Conservation (phyloP, 2,329 filamentous ascomycete genomes). For the Rhinocladiella similis region DNA sequence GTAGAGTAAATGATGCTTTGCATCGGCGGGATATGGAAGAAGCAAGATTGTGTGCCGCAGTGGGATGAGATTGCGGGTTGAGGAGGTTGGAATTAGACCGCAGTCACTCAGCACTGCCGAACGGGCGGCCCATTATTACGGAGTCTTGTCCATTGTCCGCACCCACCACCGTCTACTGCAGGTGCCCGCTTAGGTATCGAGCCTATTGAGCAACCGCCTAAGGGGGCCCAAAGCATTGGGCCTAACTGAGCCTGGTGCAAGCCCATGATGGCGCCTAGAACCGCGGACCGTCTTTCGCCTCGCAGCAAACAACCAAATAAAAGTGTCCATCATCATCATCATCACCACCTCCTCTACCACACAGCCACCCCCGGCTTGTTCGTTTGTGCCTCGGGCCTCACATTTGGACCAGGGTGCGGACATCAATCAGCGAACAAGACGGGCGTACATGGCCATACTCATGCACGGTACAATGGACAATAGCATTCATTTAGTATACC, state of each 20-base stretch:
- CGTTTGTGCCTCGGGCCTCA: too few species aligned
- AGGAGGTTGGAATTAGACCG: neutral
- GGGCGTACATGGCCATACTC: too few species aligned
- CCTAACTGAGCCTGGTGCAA: too few species aligned
- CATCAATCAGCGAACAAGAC: neutral
- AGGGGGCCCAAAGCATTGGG: too few species aligned
- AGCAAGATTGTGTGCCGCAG: neutral
- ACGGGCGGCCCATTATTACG: neutral
- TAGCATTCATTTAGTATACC: conserved; percentile 44
- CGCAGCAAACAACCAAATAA: neutral
- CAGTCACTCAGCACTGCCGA: neutral
- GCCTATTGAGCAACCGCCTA: too few species aligned
- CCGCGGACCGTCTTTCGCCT: neutral
- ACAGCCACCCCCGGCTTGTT: too few species aligned
- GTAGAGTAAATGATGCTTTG: neutral
- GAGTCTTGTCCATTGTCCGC: too few species aligned
- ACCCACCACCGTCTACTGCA: too few species aligned
- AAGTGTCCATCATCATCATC: neutral
- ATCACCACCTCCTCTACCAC: neutral
- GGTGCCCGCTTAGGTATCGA: too few species aligned
- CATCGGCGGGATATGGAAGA: neutral
- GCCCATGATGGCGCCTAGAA: neutral
- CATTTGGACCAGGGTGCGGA: neutral
- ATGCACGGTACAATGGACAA: too few species aligned
- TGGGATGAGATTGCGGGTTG: neutral